Base-by-base conservation (phyloP, 768 basidiomycete genomes). In the Kwoniella europaea region DNA sequence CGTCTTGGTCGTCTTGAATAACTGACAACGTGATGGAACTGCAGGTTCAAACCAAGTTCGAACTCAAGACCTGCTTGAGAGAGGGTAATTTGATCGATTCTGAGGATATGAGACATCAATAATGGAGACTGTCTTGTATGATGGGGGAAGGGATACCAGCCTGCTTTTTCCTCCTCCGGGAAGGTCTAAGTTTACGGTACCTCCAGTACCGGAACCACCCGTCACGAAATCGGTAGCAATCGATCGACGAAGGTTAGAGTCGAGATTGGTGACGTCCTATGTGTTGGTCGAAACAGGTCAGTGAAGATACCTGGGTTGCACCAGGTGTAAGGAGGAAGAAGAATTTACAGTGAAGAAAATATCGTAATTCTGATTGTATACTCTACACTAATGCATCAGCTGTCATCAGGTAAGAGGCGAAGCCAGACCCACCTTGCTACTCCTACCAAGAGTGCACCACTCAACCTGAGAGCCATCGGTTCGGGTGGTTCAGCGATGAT, bases 381-480 rank as follows among this genome's bases (percentile, higher is more conserved):
- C 79, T 42, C 75, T 79, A 22, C 22, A 35, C 56, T 9, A 35
- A 16, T 16, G 13, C 10, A 58, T 12, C 12, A 29, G 15, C 18
- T 16, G 41, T 72, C 22, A 74, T 54, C 27, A 35, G 16, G 6
- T 60, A 42, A 22, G 12, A 35, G 12, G 10, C 46, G 41, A 44
- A 52, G 27, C n/a, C 62, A 53, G 54, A 76, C 88, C 69, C 82
- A 93, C 93, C 93, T 89, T 22, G 91, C 92, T 44, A 91, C 94
- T 3, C 94, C 94, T 71, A 95, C 90, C 87, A 96, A 89, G 54
- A 96, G 84, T 79, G 93, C 93, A 69, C 92, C 93, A 10, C 93
- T 94, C 65, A 95, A 85, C 73, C 94, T 87, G 67, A 96, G 85
- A 2, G 94, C 93, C 43, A 96, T 86, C 50, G 94, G 94, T 74